These are phyloP conservation scores for Lachnellula willkommii DNA, from an alignment of 2,329 filamentous ascomycete species.

Conservation along the genomic window DNA sequence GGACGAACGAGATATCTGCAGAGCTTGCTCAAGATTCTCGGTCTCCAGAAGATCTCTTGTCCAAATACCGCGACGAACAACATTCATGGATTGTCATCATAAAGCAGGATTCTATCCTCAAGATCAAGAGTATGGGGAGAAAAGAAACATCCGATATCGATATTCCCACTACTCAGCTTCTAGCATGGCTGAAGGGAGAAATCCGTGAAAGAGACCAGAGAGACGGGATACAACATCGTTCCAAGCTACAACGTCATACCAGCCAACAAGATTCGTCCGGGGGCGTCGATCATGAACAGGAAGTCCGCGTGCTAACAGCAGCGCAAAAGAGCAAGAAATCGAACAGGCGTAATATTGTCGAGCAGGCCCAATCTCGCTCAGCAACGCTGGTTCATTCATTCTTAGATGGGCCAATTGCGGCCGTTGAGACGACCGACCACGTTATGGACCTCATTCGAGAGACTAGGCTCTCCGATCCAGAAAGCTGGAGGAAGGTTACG, in stretches of 20 bases:
- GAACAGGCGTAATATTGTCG: conserved; percentile 80
- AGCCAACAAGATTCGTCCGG: conserved; percentile 21
- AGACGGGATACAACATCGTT: conserved; percentile 44
- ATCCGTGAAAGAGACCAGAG: conserved; percentile 71
- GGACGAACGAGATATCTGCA: conserved; percentile 78
- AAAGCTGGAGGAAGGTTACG: conserved; percentile 77
- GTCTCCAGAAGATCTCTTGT: conserved; percentile 72
- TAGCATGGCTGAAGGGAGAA: conserved; percentile 76
- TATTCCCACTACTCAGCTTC: conserved; percentile 64
- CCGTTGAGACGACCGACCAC: conserved; percentile 81
- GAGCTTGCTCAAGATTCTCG: conserved; percentile 78
- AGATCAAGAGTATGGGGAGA: conserved; percentile 70
- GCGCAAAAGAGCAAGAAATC: conserved; percentile 86
- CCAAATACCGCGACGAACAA: conserved; percentile 68
- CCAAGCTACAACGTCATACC: conserved; percentile 30
- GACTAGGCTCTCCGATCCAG: conserved; percentile 71
- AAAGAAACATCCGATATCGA: conserved; percentile 74
- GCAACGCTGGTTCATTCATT: conserved; percentile 64
- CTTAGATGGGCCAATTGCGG: conserved; percentile 72
- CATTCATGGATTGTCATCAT: conserved; percentile 87
- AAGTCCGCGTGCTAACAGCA: conserved; percentile 78
- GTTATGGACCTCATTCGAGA: conserved; percentile 71
- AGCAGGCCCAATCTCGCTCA: conserved; percentile 60
- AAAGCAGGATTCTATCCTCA: conserved; percentile 70
- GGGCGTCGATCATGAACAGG: conserved; percentile 50